Conservation (phyloP, 164 flowering plant species). For the Annona squamosa region DNA sequence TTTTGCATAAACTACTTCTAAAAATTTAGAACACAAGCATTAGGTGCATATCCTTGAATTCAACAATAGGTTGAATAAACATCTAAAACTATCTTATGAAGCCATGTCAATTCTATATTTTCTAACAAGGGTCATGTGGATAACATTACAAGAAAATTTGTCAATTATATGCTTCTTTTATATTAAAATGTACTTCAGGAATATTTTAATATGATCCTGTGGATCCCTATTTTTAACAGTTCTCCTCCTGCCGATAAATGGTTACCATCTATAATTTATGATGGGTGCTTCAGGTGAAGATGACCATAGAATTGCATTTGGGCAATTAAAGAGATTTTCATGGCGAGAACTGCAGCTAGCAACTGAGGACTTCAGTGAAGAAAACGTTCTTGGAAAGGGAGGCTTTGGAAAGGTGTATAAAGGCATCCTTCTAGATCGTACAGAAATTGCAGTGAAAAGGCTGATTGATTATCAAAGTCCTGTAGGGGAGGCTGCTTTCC, state of each 20-base stretch:
- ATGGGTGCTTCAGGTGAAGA: constrained; percentile 58
- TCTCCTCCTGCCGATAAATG: background rate
- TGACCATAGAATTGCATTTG: constrained; percentile 86
- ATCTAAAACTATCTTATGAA: background rate
- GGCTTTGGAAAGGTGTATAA: constrained; percentile 94
- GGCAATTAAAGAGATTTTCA: constrained; percentile 79
- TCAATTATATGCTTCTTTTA: background rate
- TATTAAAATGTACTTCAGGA: background rate
- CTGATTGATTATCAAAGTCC: constrained; percentile 86
- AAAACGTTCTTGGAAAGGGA: constrained; percentile 92
- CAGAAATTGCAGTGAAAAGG: constrained; percentile 87
- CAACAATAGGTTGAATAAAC: background rate
- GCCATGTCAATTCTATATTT: background rate
- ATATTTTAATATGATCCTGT: background rate
- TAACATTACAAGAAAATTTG: background rate
- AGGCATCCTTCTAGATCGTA: constrained; percentile 73
- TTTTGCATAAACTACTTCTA: too few species aligned
- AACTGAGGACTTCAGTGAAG: constrained; percentile 80
- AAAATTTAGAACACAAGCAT: background rate
- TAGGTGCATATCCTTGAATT: background rate
- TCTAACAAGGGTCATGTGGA: background rate
- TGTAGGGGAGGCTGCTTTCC: constrained; percentile 89
- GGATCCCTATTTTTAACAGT: background rate
- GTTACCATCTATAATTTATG: background rate
- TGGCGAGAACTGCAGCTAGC: constrained; percentile 89